Percentiles rank a stretch among this genome's conserved stretches.
phyloP scores from a whole-genome alignment of 805 yeast species.

The Ogataea zsoltii region DNA sequence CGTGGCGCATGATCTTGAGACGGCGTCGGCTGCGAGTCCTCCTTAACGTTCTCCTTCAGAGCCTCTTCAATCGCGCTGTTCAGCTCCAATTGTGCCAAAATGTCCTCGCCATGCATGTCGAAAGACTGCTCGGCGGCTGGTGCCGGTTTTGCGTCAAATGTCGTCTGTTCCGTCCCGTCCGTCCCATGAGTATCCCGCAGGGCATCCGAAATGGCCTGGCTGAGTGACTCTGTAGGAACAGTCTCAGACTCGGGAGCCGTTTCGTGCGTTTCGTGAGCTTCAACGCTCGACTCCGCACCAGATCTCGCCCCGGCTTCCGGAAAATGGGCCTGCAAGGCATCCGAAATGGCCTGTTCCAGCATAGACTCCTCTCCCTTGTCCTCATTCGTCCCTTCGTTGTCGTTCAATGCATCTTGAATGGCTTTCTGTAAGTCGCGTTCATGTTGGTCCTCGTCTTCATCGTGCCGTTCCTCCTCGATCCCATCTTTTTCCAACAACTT shows the following conservation, averaged over 20 bases:
- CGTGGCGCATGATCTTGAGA: neutral
- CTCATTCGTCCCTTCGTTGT: neutral
- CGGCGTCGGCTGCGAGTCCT: no score
- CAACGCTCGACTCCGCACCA: neutral
- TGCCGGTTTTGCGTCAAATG: slow-evolving; percentile 11
- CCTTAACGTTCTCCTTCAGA: slow-evolving; percentile 13
- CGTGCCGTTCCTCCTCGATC: neutral
- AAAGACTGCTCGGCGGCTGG: slow-evolving; percentile 18
- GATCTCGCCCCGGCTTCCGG: no score
- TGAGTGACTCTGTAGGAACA: neutral
- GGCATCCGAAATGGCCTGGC: slow-evolving; percentile 19
- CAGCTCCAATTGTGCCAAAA: slow-evolving; percentile 23
- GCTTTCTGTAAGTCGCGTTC: slow-evolving; percentile 11
- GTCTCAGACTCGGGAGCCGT: neutral
- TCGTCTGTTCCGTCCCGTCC: neutral
- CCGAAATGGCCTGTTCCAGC: slow-evolving; percentile 27
- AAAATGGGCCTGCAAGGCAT: slow-evolving; percentile 26
- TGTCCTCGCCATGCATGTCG: slow-evolving; percentile 16
- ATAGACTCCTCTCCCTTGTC: slow-evolving; percentile 3
- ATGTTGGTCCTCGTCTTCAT: neutral
- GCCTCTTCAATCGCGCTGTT: slow-evolving; percentile 31
- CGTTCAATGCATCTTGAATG: slow-evolving; percentile 18
- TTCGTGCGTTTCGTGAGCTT: slow-evolving; percentile 6
- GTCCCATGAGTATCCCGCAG: slow-evolving; percentile 15
- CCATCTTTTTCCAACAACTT: neutral